phyloP scores from a whole-genome alignment of 2,329 filamentous ascomycete species.

The Gliomastix tumulicola region DNA sequence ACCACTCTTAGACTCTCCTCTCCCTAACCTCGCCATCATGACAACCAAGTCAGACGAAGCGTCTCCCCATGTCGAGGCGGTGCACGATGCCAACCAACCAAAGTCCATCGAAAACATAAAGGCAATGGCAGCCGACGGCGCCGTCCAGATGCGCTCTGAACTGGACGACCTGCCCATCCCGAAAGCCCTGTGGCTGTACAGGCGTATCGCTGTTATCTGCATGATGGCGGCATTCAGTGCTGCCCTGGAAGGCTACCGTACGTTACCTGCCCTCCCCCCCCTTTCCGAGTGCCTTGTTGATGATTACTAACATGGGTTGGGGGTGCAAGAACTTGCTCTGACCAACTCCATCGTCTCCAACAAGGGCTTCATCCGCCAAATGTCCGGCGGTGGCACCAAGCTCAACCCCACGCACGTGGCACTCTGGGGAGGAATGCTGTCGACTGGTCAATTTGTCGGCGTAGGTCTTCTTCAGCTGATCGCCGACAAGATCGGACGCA shows the following conservation, averaged over 20 bases:
- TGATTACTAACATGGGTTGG: background rate
- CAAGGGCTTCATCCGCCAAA: constrained; percentile 55
- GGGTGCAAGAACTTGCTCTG: constrained; percentile 28
- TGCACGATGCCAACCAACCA: constrained; percentile 72
- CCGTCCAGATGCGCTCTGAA: constrained; percentile 5
- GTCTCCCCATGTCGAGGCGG: too few relatives aligned
- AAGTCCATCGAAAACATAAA: constrained; percentile 81
- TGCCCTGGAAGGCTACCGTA: background rate
- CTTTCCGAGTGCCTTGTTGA: background rate
- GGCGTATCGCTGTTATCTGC: constrained; percentile 2
- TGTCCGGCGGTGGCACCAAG: constrained; percentile 61
- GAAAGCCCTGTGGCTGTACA: constrained; percentile 4
- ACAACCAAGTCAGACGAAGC: too few relatives aligned
- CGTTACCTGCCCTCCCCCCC: background rate
- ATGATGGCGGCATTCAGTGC: background rate
- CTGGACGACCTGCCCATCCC: constrained; percentile 4
- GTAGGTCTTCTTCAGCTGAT: constrained; percentile 96
- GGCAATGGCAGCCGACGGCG: constrained; percentile 2
- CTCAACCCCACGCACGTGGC: constrained; percentile 50
- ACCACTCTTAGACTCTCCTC: too few relatives aligned
- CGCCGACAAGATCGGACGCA: constrained; percentile 67
- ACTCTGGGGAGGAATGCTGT: constrained; percentile 60
- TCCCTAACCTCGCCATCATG: too few relatives aligned
- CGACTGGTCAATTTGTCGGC: constrained; percentile 62
- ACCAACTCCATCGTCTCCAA: constrained; percentile 75